phyloP scores from a whole-genome alignment of 768 basidiomycete species.

The Lanmaoa rubissima region DNA sequence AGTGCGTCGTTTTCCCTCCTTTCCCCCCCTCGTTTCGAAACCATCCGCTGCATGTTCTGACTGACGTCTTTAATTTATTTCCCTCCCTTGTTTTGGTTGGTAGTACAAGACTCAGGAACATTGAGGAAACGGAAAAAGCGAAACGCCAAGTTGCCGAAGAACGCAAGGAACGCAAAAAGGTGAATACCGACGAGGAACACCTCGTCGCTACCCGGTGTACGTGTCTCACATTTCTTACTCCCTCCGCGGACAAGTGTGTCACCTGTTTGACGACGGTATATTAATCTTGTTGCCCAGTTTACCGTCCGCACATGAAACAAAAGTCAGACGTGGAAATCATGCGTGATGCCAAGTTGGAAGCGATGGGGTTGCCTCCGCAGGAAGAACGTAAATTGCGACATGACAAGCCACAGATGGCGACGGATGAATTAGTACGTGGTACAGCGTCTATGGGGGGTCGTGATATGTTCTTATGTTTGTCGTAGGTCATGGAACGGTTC shows the following conservation, averaged over 20 bases:
- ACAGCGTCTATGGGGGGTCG: not conserved
- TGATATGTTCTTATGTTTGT: not conserved
- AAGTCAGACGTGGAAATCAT: constrained; percentile 89
- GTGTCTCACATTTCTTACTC: constrained; percentile 26
- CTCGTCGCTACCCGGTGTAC: constrained; percentile 85
- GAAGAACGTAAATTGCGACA: constrained; percentile 40
- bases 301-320: constrained; percentile 75
- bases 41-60: no score
- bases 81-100: no score
- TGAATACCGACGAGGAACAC: constrained; percentile 71
- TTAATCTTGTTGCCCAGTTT: constrained; percentile 49
- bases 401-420: constrained; percentile 76
- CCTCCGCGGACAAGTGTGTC: not conserved
- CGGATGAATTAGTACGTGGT: constrained; percentile 77
- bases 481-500: constrained; percentile 93
- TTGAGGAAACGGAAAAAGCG: constrained; percentile 96
- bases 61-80: no score
- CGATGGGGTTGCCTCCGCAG: constrained; percentile 68
- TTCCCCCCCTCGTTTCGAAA: not conserved
- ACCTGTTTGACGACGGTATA: not conserved
- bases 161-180: constrained; percentile 55
- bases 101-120: constrained; percentile 89
- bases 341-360: constrained; percentile 83
- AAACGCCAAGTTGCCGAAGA: constrained; percentile 83
- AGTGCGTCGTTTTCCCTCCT: constrained; percentile 54